Percentiles rank a stretch among this genome's conserved stretches.
Evolutionary conservation across 768 basidiomycete species (phyloP).

Genomic region (Albatrellus ellisii): DNA sequence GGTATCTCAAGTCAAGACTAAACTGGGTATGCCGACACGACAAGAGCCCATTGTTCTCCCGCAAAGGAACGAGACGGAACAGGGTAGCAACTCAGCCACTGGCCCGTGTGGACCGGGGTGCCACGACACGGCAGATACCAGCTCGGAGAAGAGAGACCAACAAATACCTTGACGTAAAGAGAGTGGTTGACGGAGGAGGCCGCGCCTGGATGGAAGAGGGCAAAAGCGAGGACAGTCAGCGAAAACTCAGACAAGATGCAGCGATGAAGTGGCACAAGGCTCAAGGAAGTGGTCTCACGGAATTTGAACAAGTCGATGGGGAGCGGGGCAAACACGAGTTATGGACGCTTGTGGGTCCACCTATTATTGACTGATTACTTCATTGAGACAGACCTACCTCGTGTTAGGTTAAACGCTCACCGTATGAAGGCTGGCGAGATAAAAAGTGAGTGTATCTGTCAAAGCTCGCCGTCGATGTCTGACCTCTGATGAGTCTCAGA

Average conservation of each 20-base stretch:
- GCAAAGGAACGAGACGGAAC: no score
- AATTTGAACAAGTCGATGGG: slow-evolving; percentile 10
- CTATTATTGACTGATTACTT: slow-evolving; percentile 1
- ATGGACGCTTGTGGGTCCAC: slow-evolving; percentile 6
- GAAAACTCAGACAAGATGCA: slow-evolving; percentile 23
- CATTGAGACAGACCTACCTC: neutral
- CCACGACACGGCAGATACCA: slow-evolving; percentile 12
- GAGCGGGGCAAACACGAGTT: neutral
- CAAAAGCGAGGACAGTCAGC: slow-evolving; percentile 3
- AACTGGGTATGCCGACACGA: neutral
- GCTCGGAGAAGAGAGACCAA: neutral
- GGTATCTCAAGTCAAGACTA: neutral
- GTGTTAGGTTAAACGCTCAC: neutral
- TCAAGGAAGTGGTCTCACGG: slow-evolving; percentile 15
- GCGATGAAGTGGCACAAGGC: slow-evolving; percentile 16
- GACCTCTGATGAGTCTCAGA: neutral
- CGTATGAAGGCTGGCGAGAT: neutral
- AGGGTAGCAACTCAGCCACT: no score
- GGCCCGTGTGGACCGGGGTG: no score
- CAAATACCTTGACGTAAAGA: slow-evolving; percentile 39
- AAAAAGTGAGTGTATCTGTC: slow-evolving; percentile 2
- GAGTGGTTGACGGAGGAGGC: slow-evolving; percentile 61
- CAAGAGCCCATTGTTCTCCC: slow-evolving; percentile 1
- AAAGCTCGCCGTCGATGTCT: neutral
- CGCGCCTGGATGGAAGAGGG: slow-evolving; percentile 33